Evolutionary conservation across 2,329 filamentous ascomycete species (phyloP), one percentile per base, ranked within the genome.

Genomic region (Cladosporium sp.): DNA sequence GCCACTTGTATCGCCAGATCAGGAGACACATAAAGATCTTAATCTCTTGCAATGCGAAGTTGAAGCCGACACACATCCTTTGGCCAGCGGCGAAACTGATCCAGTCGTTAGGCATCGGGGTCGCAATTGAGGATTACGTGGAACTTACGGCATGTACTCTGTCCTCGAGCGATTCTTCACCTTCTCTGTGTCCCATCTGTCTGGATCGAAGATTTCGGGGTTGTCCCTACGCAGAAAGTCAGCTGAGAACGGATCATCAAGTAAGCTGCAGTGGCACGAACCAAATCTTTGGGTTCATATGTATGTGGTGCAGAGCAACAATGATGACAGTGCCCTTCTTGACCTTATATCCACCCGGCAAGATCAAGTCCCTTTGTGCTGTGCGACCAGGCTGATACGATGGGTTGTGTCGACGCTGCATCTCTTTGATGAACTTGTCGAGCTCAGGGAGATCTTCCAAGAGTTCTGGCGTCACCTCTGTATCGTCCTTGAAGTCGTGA

Each of bases 51-150:
- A 89, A 76, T 0, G 86, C 87, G 73, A 89, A 88, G 75, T 88
- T 89, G 80, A 88, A 88, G 0, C 86, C 87, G 64, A 89, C 85
- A 67, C 87, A 89, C 77, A 82, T 83, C 1, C 87, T 78, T 0
- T 79, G 82, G 0, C 87, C 87, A 0, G 81, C 77, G 0, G 83
- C 86, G 68, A 89, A 89, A n/a, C 62, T 65, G 40, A 28, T 40
- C 3, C 12, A 12, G 23, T 11, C 16, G 23, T 33, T 37, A 55
- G 40, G 8, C 28, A 44, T 29, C 5, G 29, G 26, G 10, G 18
- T 7, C 23, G 8, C 10, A 14, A 14, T 37, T 28, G 2, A 8
- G 16, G 35, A n/a, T n/a, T 16, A 28, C 53, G n/a, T 31, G 12
- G 49, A 5, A 29, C 49, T 18, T 29, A 52, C 0, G 87, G 87